Base-by-base conservation (phyloP, 345 rosid genomes). In the Salix udensis region DNA sequence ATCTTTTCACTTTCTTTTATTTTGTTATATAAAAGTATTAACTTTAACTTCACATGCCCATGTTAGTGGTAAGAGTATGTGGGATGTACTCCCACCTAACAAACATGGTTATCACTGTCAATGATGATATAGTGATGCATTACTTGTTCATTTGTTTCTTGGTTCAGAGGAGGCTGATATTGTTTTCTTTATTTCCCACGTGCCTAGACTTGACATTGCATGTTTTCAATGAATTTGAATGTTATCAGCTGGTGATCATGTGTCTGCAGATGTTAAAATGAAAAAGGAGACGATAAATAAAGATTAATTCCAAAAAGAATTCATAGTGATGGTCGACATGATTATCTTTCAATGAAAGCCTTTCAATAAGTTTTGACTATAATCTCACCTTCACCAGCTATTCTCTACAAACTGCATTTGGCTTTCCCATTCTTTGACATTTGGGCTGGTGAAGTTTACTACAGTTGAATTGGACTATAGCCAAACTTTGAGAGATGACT, bases 251-350 rank as follows among this genome's bases (percentile, higher is more conserved):
- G 78, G 83, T 85, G 87, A 82, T 81, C 77, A 84, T 89, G 86
- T 85, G 84, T 80, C 79, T 86, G 91, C 93, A 86, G 91, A 87
- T 85, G 77, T 81, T 85, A 88, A 81, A 85, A 83, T 88, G 86
- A 83, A 88, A 83, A 80, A 80, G 84, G 76, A 78, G 87, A 79
- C 79, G 84, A 73, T 84, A 77, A 84, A 79, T 87, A 85, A 85
- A 80, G 90, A 77, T 84, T 84, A 81, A 60, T 73, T 73, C 68
- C 28, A 55, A 81, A 81, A 73, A 87, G 85, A 80, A 75, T 75
- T 68, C 83, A 69, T 88, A 86, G 88, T 81, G 89, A 84, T 88
- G 87, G 83, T 72, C 75, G 80, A 73, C 83, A 65, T 74, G 82
- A 79, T 77, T 77, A 74, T 79, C 77, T 77, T 73, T 77, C 84